Percentiles rank a stretch among this genome's conserved stretches.
Evolutionary conservation across 306 rosid species (phyloP).

Genomic region (Fagus sylvatica): DNA sequence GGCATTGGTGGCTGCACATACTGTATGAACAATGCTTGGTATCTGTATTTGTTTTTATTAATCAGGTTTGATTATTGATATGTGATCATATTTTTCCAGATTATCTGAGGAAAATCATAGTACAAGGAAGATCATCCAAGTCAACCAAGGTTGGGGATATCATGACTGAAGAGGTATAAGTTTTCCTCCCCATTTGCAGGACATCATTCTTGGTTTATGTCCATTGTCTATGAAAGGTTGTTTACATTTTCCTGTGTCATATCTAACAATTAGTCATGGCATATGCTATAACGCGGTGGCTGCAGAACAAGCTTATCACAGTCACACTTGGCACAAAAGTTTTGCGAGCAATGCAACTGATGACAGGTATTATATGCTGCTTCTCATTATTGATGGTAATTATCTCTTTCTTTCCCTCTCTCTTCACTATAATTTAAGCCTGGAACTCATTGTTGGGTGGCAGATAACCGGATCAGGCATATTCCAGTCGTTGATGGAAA

Average conservation of each 20-base stretch:
- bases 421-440: conserved; percentile 11
- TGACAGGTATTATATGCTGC: conserved; percentile 69
- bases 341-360: conserved; percentile 91
- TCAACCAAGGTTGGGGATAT: conserved; percentile 98
- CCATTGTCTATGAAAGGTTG: background rate
- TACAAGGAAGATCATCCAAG: conserved; percentile 99
- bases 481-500: conserved; percentile 73
- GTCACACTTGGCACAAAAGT: conserved; percentile 87
- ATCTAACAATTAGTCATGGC: conserved; percentile 8
- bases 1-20: background rate
- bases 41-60: background rate
- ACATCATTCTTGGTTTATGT: conserved; percentile 6
- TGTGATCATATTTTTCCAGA: conserved; percentile 42
- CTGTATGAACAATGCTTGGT: background rate
- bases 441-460: conserved; percentile 14
- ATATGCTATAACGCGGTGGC: conserved; percentile 15
- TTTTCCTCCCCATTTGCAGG: background rate
- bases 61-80: background rate
- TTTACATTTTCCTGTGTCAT: background rate
- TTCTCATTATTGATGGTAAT: background rate
- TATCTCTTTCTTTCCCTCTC: background rate
- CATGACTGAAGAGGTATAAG: conserved; percentile 96
- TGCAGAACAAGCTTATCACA: conserved; percentile 94
- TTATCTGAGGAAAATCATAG: conserved; percentile 96
- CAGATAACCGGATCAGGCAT: conserved; percentile 98